Evolutionary conservation across 1,139 yeast genomes (phyloP).

Genomic region (Scheffersomyces illinoinensis): DNA sequence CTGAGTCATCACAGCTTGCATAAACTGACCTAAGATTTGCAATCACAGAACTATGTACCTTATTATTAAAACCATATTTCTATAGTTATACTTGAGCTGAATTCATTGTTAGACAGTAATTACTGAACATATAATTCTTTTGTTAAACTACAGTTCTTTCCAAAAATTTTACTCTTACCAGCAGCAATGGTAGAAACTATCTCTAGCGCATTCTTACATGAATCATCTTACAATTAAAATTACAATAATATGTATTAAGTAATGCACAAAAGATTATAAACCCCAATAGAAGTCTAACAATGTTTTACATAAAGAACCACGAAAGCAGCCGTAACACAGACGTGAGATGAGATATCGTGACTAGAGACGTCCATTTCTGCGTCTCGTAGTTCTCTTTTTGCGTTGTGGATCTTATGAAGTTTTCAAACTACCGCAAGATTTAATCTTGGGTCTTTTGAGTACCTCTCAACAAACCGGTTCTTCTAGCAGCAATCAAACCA

Average conservation of each 20-base stretch:
- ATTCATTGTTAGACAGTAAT: too few species aligned
- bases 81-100: too few species aligned
- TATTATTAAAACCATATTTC: neutral
- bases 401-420: neutral
- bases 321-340: constrained; percentile 93
- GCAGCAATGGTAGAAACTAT: too few species aligned
- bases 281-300: neutral
- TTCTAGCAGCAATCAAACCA: constrained; percentile 99
- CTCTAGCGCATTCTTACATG: neutral
- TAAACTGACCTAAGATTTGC: neutral
- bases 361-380: neutral
- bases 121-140: too few species aligned
- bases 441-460: constrained; percentile 93
- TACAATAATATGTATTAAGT: constrained; percentile 7
- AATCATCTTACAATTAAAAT: neutral
- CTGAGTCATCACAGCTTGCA: neutral
- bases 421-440: constrained; percentile 3
- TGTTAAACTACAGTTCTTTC: too few species aligned
- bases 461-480: constrained; percentile 99
- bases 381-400: neutral
- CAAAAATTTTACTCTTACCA: too few species aligned
- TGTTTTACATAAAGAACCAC: constrained; percentile 61
- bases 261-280: constrained; percentile 8
- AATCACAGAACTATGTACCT: too few species aligned
- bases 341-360: neutral